A percentile compares a stretch with the other conserved stretches of the same genome.
These are phyloP conservation scores for Trypanosomatidae sp. DNA, from an alignment of 208 protist species.

Conservation along the genomic window DNA sequence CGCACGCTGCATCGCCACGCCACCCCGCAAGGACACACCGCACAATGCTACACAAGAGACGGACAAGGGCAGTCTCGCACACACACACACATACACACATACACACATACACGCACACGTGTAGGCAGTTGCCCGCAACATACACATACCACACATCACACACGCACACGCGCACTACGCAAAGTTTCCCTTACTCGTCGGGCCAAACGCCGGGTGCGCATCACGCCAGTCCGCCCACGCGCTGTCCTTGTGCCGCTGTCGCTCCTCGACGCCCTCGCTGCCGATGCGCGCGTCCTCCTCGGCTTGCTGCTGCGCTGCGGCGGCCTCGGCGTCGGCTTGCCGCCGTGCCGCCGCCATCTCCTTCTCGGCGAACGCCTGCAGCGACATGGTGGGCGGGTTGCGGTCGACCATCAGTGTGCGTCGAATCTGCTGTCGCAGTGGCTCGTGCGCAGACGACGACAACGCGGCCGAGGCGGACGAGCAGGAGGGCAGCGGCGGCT, in stretches of 20 bases:
- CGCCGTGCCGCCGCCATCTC: slow-evolving; percentile 74
- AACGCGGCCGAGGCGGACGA: too few relatives aligned
- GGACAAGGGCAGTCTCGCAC: too few relatives aligned
- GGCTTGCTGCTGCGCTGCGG: slow-evolving; percentile 17
- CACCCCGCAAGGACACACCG: too few relatives aligned
- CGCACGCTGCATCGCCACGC: slow-evolving; percentile 6
- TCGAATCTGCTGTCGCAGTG: slow-evolving; percentile 54
- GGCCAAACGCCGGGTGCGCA: slow-evolving; percentile 58
- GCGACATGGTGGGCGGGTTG: slow-evolving; percentile 74
- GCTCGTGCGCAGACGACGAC: slow-evolving; percentile 13
- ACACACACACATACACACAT: background rate
- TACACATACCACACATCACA: too few relatives aligned
- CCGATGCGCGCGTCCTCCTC: slow-evolving; percentile 75
- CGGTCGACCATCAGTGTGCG: slow-evolving; percentile 66
- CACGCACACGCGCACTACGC: slow-evolving; percentile 34
- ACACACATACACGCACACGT: background rate
- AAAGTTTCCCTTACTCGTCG: slow-evolving; percentile 78
- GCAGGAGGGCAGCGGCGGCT: background rate
- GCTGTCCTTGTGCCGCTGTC: slow-evolving; percentile 65
- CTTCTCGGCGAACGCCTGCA: slow-evolving; percentile 72
- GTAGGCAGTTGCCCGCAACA: too few relatives aligned
- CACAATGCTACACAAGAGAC: too few relatives aligned
- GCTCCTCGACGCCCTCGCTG: slow-evolving; percentile 73
- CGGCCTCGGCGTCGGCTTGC: slow-evolving; percentile 37
- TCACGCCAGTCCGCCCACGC: slow-evolving; percentile 77